These are phyloP conservation scores for Aspergillus sclerotiicarbonarius DNA, from an alignment of 495 filamentous ascomycete species.

Conservation along the genomic window DNA sequence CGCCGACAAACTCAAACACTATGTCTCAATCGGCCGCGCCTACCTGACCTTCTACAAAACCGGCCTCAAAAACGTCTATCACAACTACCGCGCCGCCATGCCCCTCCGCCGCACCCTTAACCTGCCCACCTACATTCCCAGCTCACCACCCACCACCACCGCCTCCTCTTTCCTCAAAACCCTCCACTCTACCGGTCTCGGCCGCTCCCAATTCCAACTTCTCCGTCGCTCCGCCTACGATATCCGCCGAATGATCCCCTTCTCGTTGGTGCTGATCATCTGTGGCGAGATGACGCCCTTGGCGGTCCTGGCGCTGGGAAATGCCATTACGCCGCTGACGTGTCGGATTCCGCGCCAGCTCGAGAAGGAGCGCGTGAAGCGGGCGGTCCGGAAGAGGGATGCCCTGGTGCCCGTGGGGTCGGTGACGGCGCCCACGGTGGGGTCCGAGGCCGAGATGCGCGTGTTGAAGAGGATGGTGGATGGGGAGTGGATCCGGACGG, in stretches of 20 bases:
- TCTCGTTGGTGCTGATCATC: conserved; percentile 66
- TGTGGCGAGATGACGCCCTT: conserved; percentile 86
- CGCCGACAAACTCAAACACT: conserved; percentile 35
- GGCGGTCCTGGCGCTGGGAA: conserved; percentile 64
- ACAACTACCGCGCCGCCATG: conserved; percentile 46
- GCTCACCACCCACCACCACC: conserved; percentile 27
- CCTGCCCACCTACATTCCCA: conserved; percentile 32
- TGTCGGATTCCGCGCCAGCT: conserved; percentile 79
- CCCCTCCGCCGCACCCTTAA: conserved; percentile 34
- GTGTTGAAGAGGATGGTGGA: conserved; percentile 25
- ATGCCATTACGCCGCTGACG: conserved; percentile 67
- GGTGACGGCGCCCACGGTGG: conserved; percentile 8
- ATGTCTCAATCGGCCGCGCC: conserved; percentile 42
- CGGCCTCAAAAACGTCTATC: conserved; percentile 67
- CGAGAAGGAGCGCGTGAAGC: conserved; percentile 48
- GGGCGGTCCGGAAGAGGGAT: conserved; percentile 41
- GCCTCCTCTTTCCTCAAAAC: conserved; percentile 26
- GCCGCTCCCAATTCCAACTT: conserved; percentile 63
- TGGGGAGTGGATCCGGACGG: conserved; percentile 20
- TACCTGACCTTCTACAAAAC: conserved; percentile 80
- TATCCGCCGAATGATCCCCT: conserved; percentile 68
- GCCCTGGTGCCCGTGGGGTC: conserved; percentile 24
- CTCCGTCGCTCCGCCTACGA: conserved; percentile 65
- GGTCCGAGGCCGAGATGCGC: conserved; percentile 27
- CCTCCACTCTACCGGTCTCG: conserved; percentile 32